phyloP scores from a whole-genome alignment of 2,329 filamentous ascomycete species.

The Apiospora phragmitis region DNA sequence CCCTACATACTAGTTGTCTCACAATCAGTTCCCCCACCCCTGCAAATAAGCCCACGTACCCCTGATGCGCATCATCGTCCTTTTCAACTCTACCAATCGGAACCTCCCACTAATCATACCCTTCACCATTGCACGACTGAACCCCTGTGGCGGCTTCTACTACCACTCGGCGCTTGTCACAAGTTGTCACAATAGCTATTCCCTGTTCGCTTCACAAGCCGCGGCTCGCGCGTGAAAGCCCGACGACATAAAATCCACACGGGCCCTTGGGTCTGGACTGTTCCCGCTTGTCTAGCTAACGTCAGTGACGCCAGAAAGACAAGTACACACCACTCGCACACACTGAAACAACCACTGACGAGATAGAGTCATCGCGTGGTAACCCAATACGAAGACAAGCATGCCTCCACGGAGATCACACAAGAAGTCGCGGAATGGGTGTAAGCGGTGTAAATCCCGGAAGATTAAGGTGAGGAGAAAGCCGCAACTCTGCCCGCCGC shows the following conservation, averaged over 20 bases:
- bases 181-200: background rate
- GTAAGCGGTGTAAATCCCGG: conserved; percentile 63
- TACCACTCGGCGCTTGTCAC: background rate
- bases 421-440: conserved; percentile 70
- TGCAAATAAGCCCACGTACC: background rate
- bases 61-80: background rate
- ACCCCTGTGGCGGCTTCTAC: background rate
- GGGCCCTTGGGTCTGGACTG: background rate
- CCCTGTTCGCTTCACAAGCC: background rate
- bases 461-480: conserved; percentile 63
- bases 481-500: background rate
- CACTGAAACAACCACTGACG: background rate
- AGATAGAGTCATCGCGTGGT: background rate
- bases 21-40: background rate
- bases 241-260: background rate
- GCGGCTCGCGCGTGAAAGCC: background rate
- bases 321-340: background rate
- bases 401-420: conserved; percentile 69
- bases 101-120: background rate
- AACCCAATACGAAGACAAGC: conserved; percentile 13
- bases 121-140: background rate
- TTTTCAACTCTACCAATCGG: conserved; percentile 2
- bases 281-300: background rate
- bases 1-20: background rate
- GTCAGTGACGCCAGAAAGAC: background rate